A percentile compares a stretch with the other conserved stretches of the same genome.
phyloP scores from a whole-genome alignment of 179 eudicot genomes.

The Patellifolia procumbens region DNA sequence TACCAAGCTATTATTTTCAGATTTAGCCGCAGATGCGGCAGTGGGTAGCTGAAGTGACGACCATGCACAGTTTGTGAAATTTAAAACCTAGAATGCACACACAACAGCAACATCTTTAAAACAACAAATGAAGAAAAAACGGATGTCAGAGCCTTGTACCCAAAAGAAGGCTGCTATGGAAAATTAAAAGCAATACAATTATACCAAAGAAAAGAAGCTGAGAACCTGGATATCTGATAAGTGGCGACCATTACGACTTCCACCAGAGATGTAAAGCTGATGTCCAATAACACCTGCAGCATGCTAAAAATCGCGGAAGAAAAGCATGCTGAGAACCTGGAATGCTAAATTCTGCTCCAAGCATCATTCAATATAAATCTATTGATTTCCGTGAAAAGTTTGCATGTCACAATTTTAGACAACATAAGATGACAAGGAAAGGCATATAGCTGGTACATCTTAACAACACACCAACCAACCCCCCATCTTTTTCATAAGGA shows the following conservation, averaged over 20 bases:
- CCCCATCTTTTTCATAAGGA: not conserved
- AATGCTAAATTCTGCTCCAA: not conserved
- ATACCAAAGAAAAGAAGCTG: not conserved
- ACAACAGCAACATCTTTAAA: slow-evolving; percentile 15
- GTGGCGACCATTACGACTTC: slow-evolving; percentile 90
- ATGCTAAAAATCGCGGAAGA: slow-evolving; percentile 51
- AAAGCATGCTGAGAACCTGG: not conserved
- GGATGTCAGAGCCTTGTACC: not conserved
- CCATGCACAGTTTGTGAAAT: slow-evolving; percentile 71
- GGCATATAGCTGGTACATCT: not conserved
- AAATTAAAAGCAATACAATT: slow-evolving; percentile 4
- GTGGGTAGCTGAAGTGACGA: slow-evolving; percentile 51
- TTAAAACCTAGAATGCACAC: slow-evolving; percentile 60
- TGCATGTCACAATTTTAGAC: not conserved
- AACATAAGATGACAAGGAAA: not conserved
- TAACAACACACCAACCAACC: not conserved
- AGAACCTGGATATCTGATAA: slow-evolving; percentile 87
- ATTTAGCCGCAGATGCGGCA: slow-evolving; percentile 35
- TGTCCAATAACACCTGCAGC: slow-evolving; percentile 64
- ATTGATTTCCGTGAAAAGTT: not conserved
- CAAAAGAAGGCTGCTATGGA: not conserved
- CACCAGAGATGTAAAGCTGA: slow-evolving; percentile 75
- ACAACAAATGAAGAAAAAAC: not conserved
- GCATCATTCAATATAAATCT: not conserved
- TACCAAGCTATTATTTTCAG: slow-evolving; percentile 38